Conservation (phyloP, 306 rosid genomes). For the Dryas alaskensis region DNA sequence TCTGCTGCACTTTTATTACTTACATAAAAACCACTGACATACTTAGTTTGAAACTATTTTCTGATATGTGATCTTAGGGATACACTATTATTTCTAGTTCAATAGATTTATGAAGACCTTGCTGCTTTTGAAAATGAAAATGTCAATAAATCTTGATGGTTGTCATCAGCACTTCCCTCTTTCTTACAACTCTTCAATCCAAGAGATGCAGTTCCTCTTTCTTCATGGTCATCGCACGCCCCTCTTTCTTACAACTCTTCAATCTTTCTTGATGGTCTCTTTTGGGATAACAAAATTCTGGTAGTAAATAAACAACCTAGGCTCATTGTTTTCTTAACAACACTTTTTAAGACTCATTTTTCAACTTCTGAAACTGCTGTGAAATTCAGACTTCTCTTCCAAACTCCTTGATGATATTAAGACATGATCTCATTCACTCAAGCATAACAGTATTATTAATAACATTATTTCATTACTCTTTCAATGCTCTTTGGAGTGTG, state of each 20-base stretch:
- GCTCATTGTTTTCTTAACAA: conserved; percentile 1
- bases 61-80: not conserved
- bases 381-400: not conserved
- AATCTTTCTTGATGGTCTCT: not conserved
- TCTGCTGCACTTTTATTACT: not conserved
- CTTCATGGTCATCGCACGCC: too few species aligned
- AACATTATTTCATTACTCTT: not conserved
- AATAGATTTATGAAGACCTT: not conserved
- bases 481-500: not conserved
- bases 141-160: not conserved
- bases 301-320: not conserved
- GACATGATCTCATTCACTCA: not conserved
- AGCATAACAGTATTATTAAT: not conserved
- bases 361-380: not conserved
- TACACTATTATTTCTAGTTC: not conserved
- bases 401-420: not conserved
- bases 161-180: not conserved
- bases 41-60: not conserved
- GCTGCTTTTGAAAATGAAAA: not conserved
- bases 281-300: not conserved
- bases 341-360: too few species aligned
- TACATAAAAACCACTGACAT: not conserved
- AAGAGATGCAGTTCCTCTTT: not conserved
- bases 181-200: not conserved
- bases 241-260: not conserved